These are phyloP conservation scores for Mrakiaceae sp. DNA, from an alignment of 1,284 basidiomycete species.

Conservation along the genomic window DNA sequence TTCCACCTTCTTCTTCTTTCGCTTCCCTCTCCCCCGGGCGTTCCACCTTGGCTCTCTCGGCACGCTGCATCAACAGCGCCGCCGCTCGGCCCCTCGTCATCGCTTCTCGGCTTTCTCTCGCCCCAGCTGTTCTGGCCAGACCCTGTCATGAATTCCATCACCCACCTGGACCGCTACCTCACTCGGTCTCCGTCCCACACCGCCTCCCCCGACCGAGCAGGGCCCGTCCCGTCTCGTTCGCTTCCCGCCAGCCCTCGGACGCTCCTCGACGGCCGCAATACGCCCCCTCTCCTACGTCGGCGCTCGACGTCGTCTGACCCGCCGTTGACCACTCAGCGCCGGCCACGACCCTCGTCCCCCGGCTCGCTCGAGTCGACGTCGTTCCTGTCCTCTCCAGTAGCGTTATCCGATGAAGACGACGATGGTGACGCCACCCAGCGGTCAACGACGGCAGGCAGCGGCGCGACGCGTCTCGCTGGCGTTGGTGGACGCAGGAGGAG, in stretches of 20 bases:
- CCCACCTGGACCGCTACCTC: constrained; percentile 10
- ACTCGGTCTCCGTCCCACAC: constrained; percentile 6
- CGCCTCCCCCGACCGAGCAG: background rate
- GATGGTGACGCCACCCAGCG: background rate
- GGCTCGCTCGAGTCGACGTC: background rate
- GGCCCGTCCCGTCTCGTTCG: background rate
- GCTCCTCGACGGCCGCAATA: background rate
- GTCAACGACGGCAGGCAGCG: background rate
- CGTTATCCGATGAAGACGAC: background rate
- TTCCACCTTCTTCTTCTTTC: too few relatives aligned
- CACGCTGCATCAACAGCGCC: too few relatives aligned
- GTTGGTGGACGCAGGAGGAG: too few relatives aligned
- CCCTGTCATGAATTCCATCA: constrained; percentile 11
- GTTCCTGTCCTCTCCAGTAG: background rate
- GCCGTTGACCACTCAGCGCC: background rate
- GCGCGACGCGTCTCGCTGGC: background rate
- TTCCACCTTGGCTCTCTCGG: too few relatives aligned
- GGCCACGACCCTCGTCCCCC: background rate
- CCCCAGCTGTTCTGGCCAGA: too few relatives aligned
- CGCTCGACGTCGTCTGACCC: background rate
- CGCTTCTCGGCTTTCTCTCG: too few relatives aligned
- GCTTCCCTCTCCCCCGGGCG: too few relatives aligned
- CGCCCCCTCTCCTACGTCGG: background rate
- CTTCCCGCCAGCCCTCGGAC: background rate
- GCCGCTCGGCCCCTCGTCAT: too few relatives aligned